Evolutionary conservation across 805 yeast species (phyloP).

Genomic region (Starmerella powellii): DNA sequence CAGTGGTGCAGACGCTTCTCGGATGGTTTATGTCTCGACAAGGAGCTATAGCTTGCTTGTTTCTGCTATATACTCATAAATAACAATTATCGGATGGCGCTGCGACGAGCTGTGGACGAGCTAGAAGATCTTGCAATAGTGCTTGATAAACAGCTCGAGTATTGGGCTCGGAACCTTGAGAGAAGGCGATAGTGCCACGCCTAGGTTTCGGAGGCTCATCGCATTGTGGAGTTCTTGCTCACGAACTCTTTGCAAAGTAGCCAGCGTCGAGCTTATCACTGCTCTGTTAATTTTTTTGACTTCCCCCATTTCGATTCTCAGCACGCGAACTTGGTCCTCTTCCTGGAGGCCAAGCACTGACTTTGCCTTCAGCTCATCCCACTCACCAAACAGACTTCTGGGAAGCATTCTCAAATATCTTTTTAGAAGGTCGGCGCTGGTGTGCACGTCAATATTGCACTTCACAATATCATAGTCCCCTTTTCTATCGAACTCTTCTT

Average conservation of each 20-base stretch:
- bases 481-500: slow-evolving; percentile 44
- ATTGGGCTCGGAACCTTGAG: slow-evolving; percentile 7
- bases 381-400: slow-evolving; percentile 35
- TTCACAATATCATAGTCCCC: slow-evolving; percentile 20
- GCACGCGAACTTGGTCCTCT: slow-evolving; percentile 24
- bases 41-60: too few species aligned
- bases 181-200: slow-evolving; percentile 30
- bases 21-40: too few species aligned
- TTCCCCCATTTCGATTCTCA: slow-evolving; percentile 17
- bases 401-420: slow-evolving; percentile 71
- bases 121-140: not conserved
- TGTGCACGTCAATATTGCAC: slow-evolving; percentile 50
- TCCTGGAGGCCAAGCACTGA: slow-evolving; percentile 24
- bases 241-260: slow-evolving; percentile 52
- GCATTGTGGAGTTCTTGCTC: slow-evolving; percentile 52
- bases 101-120: too few species aligned
- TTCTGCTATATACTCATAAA: too few species aligned
- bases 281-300: slow-evolving; percentile 48
- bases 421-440: slow-evolving; percentile 76
- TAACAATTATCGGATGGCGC: not conserved
- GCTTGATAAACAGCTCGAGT: slow-evolving; percentile 4
- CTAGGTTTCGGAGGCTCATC: slow-evolving; percentile 69
- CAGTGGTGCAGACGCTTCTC: too few species aligned
- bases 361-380: slow-evolving; percentile 6
- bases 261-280: slow-evolving; percentile 52